These are phyloP conservation scores for Suillus luteus DNA, from an alignment of 768 basidiomycete genomes.

Conservation along the genomic window DNA sequence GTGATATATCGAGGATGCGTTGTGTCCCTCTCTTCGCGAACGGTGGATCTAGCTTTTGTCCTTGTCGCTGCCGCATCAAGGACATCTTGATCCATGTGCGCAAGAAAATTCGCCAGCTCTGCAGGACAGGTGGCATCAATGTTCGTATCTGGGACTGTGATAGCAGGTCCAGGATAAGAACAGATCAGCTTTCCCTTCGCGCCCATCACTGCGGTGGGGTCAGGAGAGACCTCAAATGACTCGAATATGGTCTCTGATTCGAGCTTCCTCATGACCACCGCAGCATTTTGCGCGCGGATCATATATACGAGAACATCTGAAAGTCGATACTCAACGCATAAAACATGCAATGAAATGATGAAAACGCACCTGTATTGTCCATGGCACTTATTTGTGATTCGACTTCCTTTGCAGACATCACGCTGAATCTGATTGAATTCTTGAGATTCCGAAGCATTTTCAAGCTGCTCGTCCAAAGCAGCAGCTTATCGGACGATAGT, in stretches of 20 bases:
- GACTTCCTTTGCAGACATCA: constrained; percentile 19
- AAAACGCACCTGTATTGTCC: constrained; percentile 16
- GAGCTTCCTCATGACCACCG: constrained; percentile 40
- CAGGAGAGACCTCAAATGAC: constrained; percentile 47
- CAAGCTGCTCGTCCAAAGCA: constrained; percentile 33
- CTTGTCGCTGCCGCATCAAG: constrained; percentile 33
- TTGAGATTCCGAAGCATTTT: constrained; percentile 34
- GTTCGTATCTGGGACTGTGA: constrained; percentile 34
- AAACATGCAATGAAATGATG: no score
- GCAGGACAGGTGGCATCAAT: constrained; percentile 32
- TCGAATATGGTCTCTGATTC: constrained; percentile 40
- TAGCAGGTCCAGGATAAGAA: constrained; percentile 49
- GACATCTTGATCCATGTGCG: constrained; percentile 33
- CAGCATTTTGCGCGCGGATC: constrained; percentile 51
- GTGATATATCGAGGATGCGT: constrained; percentile 50
- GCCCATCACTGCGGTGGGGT: constrained; percentile 37
- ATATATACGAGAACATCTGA: constrained; percentile 41
- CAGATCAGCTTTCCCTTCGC: constrained; percentile 44
- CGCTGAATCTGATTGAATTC: constrained; percentile 2
- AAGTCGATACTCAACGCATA: not conserved
- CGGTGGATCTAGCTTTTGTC: constrained; percentile 37
- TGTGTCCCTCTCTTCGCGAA: constrained; percentile 33
- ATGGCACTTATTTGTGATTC: constrained; percentile 23
- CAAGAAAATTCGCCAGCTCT: constrained; percentile 42
- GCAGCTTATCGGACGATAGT: constrained; percentile 11